Evolutionary conservation across 306 rosid species (phyloP), one percentile per base, ranked within the genome.

Genomic region (Glycine latifolia): DNA sequence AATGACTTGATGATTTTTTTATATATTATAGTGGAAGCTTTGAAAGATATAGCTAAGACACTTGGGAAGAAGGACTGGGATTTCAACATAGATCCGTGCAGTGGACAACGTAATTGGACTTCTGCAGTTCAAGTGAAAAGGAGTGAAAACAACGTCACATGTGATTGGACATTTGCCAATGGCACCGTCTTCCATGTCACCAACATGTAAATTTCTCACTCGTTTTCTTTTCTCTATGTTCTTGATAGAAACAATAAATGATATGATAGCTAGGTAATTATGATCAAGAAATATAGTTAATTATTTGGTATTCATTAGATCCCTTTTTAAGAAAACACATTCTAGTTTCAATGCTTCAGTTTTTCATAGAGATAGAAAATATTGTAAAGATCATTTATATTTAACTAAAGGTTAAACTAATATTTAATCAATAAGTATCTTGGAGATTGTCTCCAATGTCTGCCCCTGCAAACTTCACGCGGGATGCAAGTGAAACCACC

Each of bases 11-110:
- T 33, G 15, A 33, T 6, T 56, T 56, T 26, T 4, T 39, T 10
- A 17, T 11, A 35, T 35, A 35, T 12, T 3, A 3, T 10, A 92
- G 94, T 86, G 31, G 2, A 78, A 52, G 93, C 84, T 54, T 37
- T 92, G 81, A 16, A 31, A 46, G 89, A 78, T 2, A 79, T 90
- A 81, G 93, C 77, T 2, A 71, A 54, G 50, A 84, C 73, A 26
- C 67, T 92, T n/a, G 91, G 97, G 47, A 90, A 86, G 74, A 63
- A 55, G 55, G 11, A 69, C 43, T 92, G 94, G 93, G 50, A 89
- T 60, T 89, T 82, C 84, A 61, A 13, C 0, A 73, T 77, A 2
- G 88, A 92, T 90, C 91, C 93, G 8, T 92, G 97, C 72, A 80
- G 86, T 80, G 46, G 72, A n/a, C 0, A 58, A 41, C 2, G 13